Evolutionary conservation across 2,329 filamentous ascomycete genomes (phyloP).

Genomic region (Alternaria atra): DNA sequence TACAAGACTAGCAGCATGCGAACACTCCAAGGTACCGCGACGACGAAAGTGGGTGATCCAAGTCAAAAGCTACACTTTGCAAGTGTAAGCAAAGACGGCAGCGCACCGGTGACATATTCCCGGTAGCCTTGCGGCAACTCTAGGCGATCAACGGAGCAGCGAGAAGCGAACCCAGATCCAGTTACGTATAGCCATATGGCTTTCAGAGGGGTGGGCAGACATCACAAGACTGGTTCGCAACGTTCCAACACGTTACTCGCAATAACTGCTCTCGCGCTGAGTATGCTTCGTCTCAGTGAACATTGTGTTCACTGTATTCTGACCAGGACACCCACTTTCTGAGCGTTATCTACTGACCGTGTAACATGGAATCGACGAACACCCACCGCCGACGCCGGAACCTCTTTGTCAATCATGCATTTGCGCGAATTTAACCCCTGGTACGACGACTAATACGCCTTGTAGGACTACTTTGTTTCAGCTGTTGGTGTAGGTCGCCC

Average conservation of each 20-base stretch:
- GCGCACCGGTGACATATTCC: constrained; percentile 24
- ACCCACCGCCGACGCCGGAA: constrained; percentile 31
- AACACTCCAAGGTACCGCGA: constrained; percentile 36
- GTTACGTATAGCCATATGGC: constrained; percentile 20
- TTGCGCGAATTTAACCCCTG: constrained; percentile 44
- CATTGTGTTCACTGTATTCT: constrained; percentile 26
- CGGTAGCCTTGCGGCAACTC: constrained; percentile 22
- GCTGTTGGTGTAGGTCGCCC: constrained; percentile 89
- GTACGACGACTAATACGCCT: constrained; percentile 69
- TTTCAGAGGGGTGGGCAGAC: constrained; percentile 25
- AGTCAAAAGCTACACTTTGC: constrained; percentile 20
- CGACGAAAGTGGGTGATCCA: constrained; percentile 39
- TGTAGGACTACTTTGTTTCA: constrained; percentile 95
- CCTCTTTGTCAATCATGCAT: constrained; percentile 34
- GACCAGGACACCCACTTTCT: constrained; percentile 35
- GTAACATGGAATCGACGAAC: constrained; percentile 35
- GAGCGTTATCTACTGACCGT: constrained; percentile 34
- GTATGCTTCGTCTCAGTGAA: constrained; percentile 24
- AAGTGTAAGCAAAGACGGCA: constrained; percentile 25
- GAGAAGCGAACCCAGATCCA: constrained; percentile 22
- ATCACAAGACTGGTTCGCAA: constrained; percentile 30
- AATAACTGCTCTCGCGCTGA: constrained; percentile 16
- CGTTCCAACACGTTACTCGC: constrained; percentile 21
- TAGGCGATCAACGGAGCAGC: constrained; percentile 17
- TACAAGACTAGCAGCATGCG: constrained; percentile 45